Conservation (phyloP, 2,329 filamentous ascomycete species). For the Colletotrichum viniferum region DNA sequence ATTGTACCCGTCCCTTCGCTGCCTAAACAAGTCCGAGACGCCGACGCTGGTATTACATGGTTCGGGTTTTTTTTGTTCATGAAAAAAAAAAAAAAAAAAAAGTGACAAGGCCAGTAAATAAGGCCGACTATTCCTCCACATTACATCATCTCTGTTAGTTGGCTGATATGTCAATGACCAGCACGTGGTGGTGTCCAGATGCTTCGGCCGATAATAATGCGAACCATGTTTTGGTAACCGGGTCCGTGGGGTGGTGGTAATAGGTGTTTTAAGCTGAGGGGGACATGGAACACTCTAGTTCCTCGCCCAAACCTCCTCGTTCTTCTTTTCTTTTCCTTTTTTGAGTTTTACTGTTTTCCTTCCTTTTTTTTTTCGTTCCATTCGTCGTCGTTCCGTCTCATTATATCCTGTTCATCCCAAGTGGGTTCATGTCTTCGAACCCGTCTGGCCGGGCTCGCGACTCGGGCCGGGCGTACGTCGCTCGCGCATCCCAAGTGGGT, state of each 20-base stretch:
- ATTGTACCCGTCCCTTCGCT: conserved; percentile 2
- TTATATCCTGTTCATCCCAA: conserved; percentile 62
- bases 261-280: background rate
- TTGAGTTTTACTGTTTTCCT: background rate
- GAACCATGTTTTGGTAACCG: background rate
- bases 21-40: conserved; percentile 17
- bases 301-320: background rate
- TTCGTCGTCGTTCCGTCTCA: conserved; percentile 4
- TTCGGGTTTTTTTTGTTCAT: background rate
- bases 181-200: background rate
- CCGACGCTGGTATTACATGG: conserved; percentile 21
- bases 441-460: conserved; percentile 26
- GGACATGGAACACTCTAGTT: background rate
- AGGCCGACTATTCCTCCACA: background rate
- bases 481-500: conserved; percentile 45
- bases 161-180: background rate
- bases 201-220: background rate
- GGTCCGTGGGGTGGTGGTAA: background rate
- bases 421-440: conserved; percentile 53
- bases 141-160: background rate
- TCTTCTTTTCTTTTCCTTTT: background rate
- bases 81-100: background rate
- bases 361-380: background rate
- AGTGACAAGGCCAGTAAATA: background rate
- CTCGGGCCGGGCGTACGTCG: conserved; percentile 40